phyloP scores from a whole-genome alignment of 208 protist species.

The Phytomonas sp. region DNA sequence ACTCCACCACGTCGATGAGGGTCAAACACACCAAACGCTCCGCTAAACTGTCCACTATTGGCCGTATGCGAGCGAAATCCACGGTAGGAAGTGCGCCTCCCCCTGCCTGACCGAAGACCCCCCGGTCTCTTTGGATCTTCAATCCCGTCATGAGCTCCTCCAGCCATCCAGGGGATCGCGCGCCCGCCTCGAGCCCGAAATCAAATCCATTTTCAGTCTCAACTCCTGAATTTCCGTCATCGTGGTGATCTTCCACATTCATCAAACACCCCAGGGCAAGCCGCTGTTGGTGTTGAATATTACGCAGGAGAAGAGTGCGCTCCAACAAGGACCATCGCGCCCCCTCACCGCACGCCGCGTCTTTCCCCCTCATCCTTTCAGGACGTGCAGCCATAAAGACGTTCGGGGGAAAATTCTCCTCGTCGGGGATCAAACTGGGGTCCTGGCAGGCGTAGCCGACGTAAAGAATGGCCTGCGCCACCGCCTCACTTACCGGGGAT shows the following conservation, averaged over 20 bases:
- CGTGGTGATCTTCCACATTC: neutral
- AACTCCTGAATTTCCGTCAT: neutral
- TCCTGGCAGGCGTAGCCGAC: neutral
- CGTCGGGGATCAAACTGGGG: neutral
- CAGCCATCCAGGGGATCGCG: neutral
- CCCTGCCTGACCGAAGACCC: neutral
- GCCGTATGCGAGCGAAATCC: neutral
- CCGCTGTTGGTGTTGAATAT: neutral
- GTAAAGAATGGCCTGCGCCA: neutral
- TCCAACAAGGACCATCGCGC: neutral
- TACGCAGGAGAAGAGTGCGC: neutral
- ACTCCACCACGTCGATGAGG: neutral
- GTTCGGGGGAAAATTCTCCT: neutral
- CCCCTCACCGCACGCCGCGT: neutral
- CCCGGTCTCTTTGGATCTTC: neutral
- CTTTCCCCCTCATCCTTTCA: neutral
- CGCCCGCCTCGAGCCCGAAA: neutral
- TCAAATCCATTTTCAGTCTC: neutral
- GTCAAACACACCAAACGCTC: neutral
- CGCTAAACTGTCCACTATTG: neutral
- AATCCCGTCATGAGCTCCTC: neutral
- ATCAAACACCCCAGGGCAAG: neutral
- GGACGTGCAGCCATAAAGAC: neutral
- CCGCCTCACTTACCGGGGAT: neutral
- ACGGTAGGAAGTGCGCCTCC: neutral